Percentiles rank a stretch among this genome's conserved stretches.
These are phyloP conservation scores for Penicillium sp. DNA, from an alignment of 2,329 filamentous ascomycete genomes.

Conservation along the genomic window DNA sequence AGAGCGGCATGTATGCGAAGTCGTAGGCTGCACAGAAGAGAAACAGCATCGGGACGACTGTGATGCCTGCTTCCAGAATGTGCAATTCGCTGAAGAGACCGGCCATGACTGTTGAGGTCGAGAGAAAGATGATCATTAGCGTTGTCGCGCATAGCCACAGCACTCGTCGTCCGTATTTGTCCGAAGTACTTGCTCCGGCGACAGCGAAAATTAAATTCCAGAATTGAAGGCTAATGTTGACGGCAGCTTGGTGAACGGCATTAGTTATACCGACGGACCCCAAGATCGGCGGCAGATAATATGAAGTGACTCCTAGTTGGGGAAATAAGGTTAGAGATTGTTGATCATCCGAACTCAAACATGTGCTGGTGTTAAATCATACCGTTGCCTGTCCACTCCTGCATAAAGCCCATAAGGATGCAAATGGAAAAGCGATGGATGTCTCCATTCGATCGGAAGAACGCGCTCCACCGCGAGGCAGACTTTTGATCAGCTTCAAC, in stretches of 20 bases:
- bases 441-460: conserved; percentile 18
- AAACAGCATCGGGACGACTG: conserved; percentile 30
- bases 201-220: conserved; percentile 28
- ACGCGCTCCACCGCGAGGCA: conserved; percentile 20
- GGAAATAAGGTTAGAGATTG: conserved; percentile 12
- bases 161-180: conserved; percentile 14
- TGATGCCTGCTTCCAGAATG: conserved; percentile 23
- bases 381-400: conserved; percentile 33
- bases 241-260: conserved; percentile 25
- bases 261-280: conserved; percentile 34
- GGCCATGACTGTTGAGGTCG: conserved; percentile 17
- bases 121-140: conserved; percentile 20
- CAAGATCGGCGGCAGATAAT: conserved; percentile 43
- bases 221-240: conserved; percentile 28
- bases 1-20: conserved; percentile 23
- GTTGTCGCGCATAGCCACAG: conserved; percentile 17
- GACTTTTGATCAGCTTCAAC: conserved; percentile 17
- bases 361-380: conserved; percentile 15
- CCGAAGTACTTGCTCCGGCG: conserved; percentile 15
- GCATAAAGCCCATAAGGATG: conserved; percentile 26
- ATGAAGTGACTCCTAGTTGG: conserved; percentile 29
- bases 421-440: conserved; percentile 25
- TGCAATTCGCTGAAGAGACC: conserved; percentile 21
- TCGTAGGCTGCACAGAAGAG: conserved; percentile 22
- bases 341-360: conserved; percentile 12